Evolutionary conservation across 2,329 filamentous ascomycete species (phyloP).

Genomic region (Alternaria triticina): DNA sequence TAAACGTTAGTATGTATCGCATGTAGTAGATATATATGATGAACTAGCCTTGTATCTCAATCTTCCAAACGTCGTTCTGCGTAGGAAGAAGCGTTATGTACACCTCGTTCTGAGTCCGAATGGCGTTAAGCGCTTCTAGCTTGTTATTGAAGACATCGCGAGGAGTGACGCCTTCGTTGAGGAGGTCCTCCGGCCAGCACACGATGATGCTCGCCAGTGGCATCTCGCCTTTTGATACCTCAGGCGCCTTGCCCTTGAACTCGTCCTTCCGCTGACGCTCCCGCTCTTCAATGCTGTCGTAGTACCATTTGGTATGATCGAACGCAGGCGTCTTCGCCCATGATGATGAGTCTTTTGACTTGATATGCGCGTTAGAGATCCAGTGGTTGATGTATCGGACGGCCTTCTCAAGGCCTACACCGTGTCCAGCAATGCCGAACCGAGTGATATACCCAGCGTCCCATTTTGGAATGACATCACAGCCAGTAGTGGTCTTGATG

Average conservation of each 20-base stretch:
- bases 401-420: conserved; percentile 25
- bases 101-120: conserved; percentile 35
- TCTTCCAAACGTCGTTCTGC: conserved; percentile 7
- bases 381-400: conserved; percentile 32
- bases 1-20: background rate
- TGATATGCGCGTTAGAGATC: conserved; percentile 29
- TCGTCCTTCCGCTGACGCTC: conserved; percentile 23
- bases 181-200: conserved; percentile 33
- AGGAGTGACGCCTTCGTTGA: conserved; percentile 20
- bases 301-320: conserved; percentile 31
- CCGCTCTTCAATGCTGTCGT: conserved; percentile 20
- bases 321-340: conserved; percentile 40
- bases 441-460: conserved; percentile 14
- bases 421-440: conserved; percentile 36
- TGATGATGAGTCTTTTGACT: conserved; percentile 26
- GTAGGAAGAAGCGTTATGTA: conserved; percentile 30
- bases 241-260: conserved; percentile 28
- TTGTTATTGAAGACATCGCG: conserved; percentile 35
- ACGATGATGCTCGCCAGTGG: conserved; percentile 3
- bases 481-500: conserved; percentile 25
- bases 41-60: conserved; percentile 26
- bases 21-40: background rate
- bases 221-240: conserved; percentile 7
- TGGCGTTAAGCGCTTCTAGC: conserved; percentile 34
- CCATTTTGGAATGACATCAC: conserved; percentile 23